Base-by-base conservation (phyloP, 2,329 filamentous ascomycete genomes). In the Stachybotrys chartarum region DNA sequence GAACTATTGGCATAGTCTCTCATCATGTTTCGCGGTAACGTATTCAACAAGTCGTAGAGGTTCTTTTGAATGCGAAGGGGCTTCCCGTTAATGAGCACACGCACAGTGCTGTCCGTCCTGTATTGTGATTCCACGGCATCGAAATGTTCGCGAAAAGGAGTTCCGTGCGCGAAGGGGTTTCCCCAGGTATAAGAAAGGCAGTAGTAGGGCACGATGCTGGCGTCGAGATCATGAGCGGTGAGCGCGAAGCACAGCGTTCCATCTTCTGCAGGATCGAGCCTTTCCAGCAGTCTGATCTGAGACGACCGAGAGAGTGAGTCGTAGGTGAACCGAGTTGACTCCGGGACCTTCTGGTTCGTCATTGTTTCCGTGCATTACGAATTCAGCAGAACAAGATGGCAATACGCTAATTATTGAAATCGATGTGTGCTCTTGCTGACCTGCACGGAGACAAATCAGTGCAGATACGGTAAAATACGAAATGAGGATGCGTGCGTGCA, bases 101-200 rank as follows among this genome's bases (percentile, higher is more conserved):
- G 55, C 10, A 61, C 50, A 14, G 52, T 53, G 32, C 60, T 57
- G 8, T 52, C 50, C 11, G 56, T 39, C 3, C 52, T 39, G 50
- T 64, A 65, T 14, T 60, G 18, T 1, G 48, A 16, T 8, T 50
- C 50, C 3, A 57, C 60, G 1, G 56, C 50, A 12, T 60, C 52
- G 52, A 60, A 65, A 14, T 60, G 55, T 3, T 54, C 55, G 24
- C 52, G 16, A 2, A 61, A 62, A 8, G 54, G 57, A 30, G 55
- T 57, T 2, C 63, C 62, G 47, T 63, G 58, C 10, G 62, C 60
- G 51, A 60, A 58, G 8, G 62, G 63, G 47, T 63, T 64, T 10
- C 63, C 61, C 63, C 63, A 65, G 2, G 62, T 65, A 46, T 64
- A 65, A 30, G 63, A 65, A 6, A 65, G 53, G 49, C 63, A 65